Base-by-base conservation (phyloP, 2,329 filamentous ascomycete species). In the Penicillium occitanis region DNA sequence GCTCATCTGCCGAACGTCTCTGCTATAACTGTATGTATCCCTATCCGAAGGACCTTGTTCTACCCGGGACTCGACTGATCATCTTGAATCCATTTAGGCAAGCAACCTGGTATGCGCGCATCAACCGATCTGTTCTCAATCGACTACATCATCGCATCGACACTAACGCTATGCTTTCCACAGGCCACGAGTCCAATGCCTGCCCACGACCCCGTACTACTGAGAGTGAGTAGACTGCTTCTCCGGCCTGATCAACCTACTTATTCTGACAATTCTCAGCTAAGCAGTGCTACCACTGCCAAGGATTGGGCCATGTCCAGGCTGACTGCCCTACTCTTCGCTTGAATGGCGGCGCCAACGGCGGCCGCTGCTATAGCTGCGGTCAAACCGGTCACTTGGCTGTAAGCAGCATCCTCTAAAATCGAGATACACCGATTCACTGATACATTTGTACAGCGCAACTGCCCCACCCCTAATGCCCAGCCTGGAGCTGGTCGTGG, bases 201-300 rank as follows among this genome's bases (percentile, higher is more conserved):
- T 99, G 95, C 87, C 95, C 95, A 74, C 90, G 94, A 77, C 95
- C 95, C 76, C 91, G 95, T 80, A 97, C 94, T 68, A 97, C 95
- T 70, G 95, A 99, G 84, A 89, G 87, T 89, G 85, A 81, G 86
- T 76, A 61, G 10, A 48, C 13, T 22, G 33, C 17, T 25, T 10
- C 17, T 5, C n/a, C 30, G n/a, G 19, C 3, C 3, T 28, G 13
- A n/a, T 48, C 48, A 33, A 28, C 17, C 22, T 22, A 46, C 1
- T 2, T 8, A 48, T 50, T 44, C 68, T 72, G 44, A 68, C 64
- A 53, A 40, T 50, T 63, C 5, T 2, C 61, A 89, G 93, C 93
- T 63, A 99, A 99, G 89, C 95, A 99, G 86, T 99, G 95, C 88
- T 99, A 99, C 81, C 95, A 98, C 84, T 99, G 95, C 86, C 95